phyloP scores from a whole-genome alignment of 768 basidiomycete genomes.

The Suillus hirtellus region DNA sequence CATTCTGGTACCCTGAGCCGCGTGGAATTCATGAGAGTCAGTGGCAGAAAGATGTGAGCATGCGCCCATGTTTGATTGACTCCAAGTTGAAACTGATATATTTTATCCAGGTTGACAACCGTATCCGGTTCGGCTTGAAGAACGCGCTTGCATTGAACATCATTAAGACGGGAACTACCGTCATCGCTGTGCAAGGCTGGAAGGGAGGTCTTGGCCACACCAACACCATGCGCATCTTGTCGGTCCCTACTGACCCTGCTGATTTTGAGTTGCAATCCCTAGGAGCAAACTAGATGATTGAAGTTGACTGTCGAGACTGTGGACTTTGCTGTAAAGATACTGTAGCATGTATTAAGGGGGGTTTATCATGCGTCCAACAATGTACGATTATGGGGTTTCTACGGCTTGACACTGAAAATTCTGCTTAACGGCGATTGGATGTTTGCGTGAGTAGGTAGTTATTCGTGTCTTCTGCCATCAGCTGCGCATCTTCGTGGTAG shows the following conservation, averaged over 20 bases:
- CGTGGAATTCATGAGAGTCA: slow-evolving; percentile 83
- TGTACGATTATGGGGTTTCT: slow-evolving; percentile 1
- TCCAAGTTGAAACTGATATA: slow-evolving; percentile 14
- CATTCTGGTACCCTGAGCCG: slow-evolving; percentile 96
- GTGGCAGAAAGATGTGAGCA: slow-evolving; percentile 94
- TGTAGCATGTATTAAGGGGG: background rate
- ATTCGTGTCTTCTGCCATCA: no score
- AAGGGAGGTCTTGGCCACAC: slow-evolving; percentile 97
- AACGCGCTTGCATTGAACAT: slow-evolving; percentile 82
- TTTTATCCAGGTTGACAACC: slow-evolving; percentile 72
- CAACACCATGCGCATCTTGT: slow-evolving; percentile 83
- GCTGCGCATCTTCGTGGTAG: slow-evolving; percentile 3
- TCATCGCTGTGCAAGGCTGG: slow-evolving; percentile 99
- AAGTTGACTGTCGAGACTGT: background rate
- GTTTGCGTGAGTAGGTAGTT: no score
- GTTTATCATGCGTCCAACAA: background rate
- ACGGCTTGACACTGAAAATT: no score
- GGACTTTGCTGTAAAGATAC: slow-evolving; percentile 5
- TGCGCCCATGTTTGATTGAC: background rate
- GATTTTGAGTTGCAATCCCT: slow-evolving; percentile 76
- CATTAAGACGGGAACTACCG: slow-evolving; percentile 83
- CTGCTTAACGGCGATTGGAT: background rate
- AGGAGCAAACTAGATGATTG: slow-evolving; percentile 26
- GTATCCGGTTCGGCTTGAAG: slow-evolving; percentile 85
- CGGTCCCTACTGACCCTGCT: slow-evolving; percentile 78